A percentile compares a stretch with the other conserved stretches of the same genome.
phyloP scores from a whole-genome alignment of 2,329 filamentous ascomycete genomes.

The Clonostachys solani region DNA sequence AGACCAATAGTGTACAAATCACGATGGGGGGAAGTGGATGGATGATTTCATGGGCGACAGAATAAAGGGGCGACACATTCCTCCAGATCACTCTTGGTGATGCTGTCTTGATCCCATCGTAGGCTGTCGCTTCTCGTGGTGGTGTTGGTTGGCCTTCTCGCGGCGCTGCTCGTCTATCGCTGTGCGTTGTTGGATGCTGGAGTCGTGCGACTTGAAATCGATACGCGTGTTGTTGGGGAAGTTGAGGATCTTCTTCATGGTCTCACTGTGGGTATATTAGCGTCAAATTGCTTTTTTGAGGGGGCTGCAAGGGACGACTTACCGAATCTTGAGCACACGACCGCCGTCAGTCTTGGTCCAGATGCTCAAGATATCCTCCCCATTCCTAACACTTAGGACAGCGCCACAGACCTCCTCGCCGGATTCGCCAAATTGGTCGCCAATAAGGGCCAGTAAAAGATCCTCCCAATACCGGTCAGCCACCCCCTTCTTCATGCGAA shows the following conservation, averaged over 20 bases:
- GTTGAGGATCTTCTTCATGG: conserved; percentile 83
- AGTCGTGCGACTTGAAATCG: conserved; percentile 93
- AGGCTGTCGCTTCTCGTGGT: conserved; percentile 31
- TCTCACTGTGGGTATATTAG: conserved; percentile 60
- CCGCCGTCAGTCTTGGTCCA: conserved; percentile 95
- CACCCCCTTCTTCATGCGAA: conserved; percentile 94
- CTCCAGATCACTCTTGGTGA: conserved; percentile 17
- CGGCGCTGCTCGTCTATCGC: conserved; percentile 89
- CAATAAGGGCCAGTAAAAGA: conserved; percentile 81
- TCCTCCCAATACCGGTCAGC: conserved; percentile 98
- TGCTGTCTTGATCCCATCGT: conserved; percentile 22
- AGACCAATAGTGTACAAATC: conserved; percentile 6
- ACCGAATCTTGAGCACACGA: conserved; percentile 94
- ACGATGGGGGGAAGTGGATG: background rate
- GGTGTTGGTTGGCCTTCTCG: conserved; percentile 63
- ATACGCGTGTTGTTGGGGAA: conserved; percentile 88
- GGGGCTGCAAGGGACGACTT: conserved; percentile 25
- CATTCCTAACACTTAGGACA: conserved; percentile 89
- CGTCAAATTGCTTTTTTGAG: background rate
- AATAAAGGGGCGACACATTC: background rate
- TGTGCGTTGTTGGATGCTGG: conserved; percentile 87
- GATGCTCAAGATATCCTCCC: conserved; percentile 95
- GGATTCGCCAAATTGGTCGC: conserved; percentile 90
- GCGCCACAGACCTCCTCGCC: conserved; percentile 92
- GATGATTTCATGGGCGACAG: background rate